phyloP scores from a whole-genome alignment of 2,329 filamentous ascomycete genomes.

The Fonsecaea monophora region DNA sequence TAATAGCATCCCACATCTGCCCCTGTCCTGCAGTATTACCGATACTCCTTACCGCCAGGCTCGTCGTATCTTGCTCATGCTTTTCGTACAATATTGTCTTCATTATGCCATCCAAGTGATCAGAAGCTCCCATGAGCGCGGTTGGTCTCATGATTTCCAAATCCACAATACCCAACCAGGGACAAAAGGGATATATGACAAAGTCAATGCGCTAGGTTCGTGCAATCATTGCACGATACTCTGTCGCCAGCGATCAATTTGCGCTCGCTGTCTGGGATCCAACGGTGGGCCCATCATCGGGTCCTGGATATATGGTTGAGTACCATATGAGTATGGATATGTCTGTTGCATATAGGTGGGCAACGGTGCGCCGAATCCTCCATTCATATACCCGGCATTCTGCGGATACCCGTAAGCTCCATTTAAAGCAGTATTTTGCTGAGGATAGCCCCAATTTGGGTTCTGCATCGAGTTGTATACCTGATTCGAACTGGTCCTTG shows the following conservation, averaged over 20 bases:
- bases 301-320: conserved; percentile 32
- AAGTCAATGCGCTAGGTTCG: conserved; percentile 2
- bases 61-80: conserved; percentile 21
- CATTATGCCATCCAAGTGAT: conserved; percentile 7
- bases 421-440: conserved; percentile 29
- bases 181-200: not conserved
- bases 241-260: conserved; percentile 66
- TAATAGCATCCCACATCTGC: not conserved
- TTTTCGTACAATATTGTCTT: conserved; percentile 22
- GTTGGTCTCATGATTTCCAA: not conserved
- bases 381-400: conserved; percentile 29
- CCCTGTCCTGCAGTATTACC: not conserved
- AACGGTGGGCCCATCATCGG: conserved; percentile 47
- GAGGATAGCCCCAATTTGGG: conserved; percentile 22
- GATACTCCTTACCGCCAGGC: not conserved
- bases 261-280: conserved; percentile 59
- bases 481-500: conserved; percentile 8
- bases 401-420: conserved; percentile 19
- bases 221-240: conserved; percentile 32
- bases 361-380: conserved; percentile 28
- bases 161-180: not conserved
- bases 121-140: not conserved
- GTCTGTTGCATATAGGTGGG: conserved; percentile 35
- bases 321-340: conserved; percentile 30
- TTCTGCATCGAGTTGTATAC: conserved; percentile 13